Conservation (phyloP, 2,329 filamentous ascomycete genomes). For the Sporothrix humicola region DNA sequence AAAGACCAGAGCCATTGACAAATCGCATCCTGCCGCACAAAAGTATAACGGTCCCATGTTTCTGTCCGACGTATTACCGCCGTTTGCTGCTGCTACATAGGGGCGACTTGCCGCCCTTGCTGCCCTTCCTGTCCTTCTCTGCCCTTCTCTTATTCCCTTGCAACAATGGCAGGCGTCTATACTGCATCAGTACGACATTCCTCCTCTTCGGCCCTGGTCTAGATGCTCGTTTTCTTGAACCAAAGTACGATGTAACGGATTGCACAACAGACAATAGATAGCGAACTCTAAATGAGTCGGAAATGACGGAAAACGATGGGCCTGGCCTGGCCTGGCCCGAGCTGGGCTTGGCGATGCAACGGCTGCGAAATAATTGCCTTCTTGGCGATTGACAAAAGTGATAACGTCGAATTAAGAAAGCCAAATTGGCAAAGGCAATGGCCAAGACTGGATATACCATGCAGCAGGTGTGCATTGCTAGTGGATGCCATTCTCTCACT, state of each 20-base stretch:
- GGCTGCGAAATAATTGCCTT: background rate
- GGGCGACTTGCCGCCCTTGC: no score
- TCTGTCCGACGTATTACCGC: no score
- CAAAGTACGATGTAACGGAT: background rate
- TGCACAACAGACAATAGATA: background rate
- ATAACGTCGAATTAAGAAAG: background rate
- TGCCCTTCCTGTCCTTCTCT: background rate
- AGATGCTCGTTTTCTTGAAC: background rate
- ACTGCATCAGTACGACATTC: background rate
- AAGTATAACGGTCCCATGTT: no score
- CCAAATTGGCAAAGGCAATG: background rate
- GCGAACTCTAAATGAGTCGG: no score
- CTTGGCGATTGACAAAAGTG: background rate
- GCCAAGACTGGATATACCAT: background rate
- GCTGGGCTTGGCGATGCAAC: conserved; percentile 9
- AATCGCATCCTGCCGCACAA: no score
- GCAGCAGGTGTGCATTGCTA: background rate
- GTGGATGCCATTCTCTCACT: background rate
- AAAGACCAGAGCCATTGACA: no score
- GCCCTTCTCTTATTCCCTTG: background rate
- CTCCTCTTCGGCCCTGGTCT: background rate
- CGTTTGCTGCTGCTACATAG: no score
- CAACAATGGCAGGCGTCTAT: background rate
- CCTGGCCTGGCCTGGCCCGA: background rate
- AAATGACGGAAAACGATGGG: background rate